These are phyloP conservation scores for Monosporascus sp. DNA, from an alignment of 2,329 filamentous ascomycete genomes.

Conservation along the genomic window DNA sequence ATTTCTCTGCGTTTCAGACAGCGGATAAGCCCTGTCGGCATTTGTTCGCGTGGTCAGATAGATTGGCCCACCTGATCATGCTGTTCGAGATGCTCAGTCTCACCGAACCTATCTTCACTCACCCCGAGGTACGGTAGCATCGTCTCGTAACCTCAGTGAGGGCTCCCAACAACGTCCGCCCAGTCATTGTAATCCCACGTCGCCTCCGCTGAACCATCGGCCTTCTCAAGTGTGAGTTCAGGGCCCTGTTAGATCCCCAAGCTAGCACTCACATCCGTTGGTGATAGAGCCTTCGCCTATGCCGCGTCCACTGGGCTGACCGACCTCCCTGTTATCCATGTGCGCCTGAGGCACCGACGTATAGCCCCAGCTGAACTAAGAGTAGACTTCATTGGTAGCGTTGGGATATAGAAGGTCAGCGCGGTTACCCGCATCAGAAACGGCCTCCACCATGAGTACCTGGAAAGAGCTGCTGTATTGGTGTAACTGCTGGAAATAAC, in stretches of 20 bases:
- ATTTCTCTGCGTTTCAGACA: conserved; percentile 20
- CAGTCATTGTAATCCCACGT: background rate
- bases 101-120: conserved; percentile 19
- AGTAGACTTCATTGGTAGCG: conserved; percentile 23
- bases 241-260: background rate
- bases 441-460: conserved; percentile 35
- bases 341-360: conserved; percentile 24
- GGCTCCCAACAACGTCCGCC: conserved; percentile 31
- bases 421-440: conserved; percentile 23
- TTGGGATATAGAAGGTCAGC: conserved; percentile 22
- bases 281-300: conserved; percentile 36
- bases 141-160: conserved; percentile 30
- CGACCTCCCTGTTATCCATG: conserved; percentile 19
- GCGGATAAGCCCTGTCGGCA: conserved; percentile 26
- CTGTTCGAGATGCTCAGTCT: conserved; percentile 8
- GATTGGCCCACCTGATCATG: conserved; percentile 26
- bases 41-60: conserved; percentile 16
- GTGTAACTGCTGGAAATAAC: background rate
- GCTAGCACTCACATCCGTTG: conserved; percentile 27
- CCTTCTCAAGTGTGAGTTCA: background rate
- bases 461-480: conserved; percentile 3
- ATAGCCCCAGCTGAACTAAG: conserved; percentile 32
- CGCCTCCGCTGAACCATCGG: background rate
- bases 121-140: conserved; percentile 21
- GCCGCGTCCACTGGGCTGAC: conserved; percentile 30